Base-by-base conservation (phyloP, 2,329 filamentous ascomycete species). In the Aaosphaeria arxii region DNA sequence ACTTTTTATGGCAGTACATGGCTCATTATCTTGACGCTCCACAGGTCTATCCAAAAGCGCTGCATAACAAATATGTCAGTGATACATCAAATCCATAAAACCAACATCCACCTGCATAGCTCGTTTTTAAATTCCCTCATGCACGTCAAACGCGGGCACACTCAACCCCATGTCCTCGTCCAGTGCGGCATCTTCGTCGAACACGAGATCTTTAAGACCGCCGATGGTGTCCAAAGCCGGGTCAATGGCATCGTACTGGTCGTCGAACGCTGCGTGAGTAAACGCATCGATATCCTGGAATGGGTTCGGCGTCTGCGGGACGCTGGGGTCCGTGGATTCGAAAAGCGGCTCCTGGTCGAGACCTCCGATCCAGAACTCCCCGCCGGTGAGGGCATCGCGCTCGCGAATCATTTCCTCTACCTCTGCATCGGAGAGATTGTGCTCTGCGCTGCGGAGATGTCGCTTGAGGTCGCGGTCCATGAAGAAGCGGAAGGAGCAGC, bases 381-480 rank as follows among this genome's bases (percentile, higher is more conserved):
- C 73, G n/a, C 71, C 73, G 30, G 59, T 55, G 5, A 71, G 48
- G 7, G 74, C 74, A 30, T 73, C 64, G 40, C 63, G 59, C 53
- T 75, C 73, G 2, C 58, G 56, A 11, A 75, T 58, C 31, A 68
- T 64, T 11, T 72, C 66, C 11, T 70, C 63, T 57, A 73, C 54
- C 4, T 64, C 61, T n/a, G 57, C 55, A 1, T 66, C 67, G 4
- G 54, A 43, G 40, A 70, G 66, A 29, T 61, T 63, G 51, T 78
- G 76, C 4, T 51, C 57, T n/a, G 74, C 67, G 32, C 74, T 44
- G 72, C 69, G 48, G 70, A 75, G 69, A 58, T 86, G 83, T 5
- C 77, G 66, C 54, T 78, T 76, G 4, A 85, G 71, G 58, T 85
- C 80, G 52, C 81, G 79, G 35, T 82, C 77, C 41, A 79, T 74